These are phyloP conservation scores for Platanthera guangdongensis DNA, from an alignment of 106 monocot genomes.

Conservation along the genomic window DNA sequence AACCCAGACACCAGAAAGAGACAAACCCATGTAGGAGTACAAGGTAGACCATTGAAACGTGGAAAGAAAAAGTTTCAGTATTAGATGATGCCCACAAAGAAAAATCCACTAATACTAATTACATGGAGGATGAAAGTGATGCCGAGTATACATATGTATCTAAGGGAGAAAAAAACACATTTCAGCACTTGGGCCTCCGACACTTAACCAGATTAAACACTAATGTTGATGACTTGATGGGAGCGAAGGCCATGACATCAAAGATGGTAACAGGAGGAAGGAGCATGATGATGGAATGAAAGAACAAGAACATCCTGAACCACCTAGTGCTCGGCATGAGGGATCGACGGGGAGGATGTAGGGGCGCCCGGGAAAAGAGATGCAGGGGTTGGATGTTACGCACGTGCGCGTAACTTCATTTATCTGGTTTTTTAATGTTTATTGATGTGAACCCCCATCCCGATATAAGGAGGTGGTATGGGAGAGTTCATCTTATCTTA, in stretches of 20 bases:
- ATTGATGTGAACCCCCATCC: too few relatives aligned
- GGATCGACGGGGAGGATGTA: too few relatives aligned
- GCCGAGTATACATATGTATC: conserved; percentile 64
- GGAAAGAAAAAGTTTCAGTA: conserved; percentile 78
- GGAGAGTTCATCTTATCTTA: too few relatives aligned
- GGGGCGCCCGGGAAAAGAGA: too few relatives aligned
- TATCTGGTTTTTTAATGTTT: too few relatives aligned
- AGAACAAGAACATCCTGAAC: conserved; percentile 25
- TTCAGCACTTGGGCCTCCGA: conserved; percentile 76
- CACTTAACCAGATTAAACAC: conserved; percentile 48
- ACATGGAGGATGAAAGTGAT: conserved; percentile 25
- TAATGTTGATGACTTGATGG: conserved; percentile 17
- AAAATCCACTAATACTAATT: conserved; percentile 22
- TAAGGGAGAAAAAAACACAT: conserved; percentile 48
- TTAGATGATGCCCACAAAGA: conserved; percentile 46
- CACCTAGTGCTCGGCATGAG: too few relatives aligned
- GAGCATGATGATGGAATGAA: conserved; percentile 29
- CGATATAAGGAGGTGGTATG: too few relatives aligned
- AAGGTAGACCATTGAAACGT: conserved; percentile 65
- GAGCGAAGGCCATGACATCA: conserved; percentile 17
- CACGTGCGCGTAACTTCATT: too few relatives aligned
- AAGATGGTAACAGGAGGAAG: conserved; percentile 16
- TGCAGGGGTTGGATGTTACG: too few relatives aligned
- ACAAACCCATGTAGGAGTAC: conserved; percentile 79
- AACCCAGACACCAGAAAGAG: conserved; percentile 19